These are phyloP conservation scores for Kazachstania psychrophila DNA, from an alignment of 805 yeast species.

Conservation along the genomic window DNA sequence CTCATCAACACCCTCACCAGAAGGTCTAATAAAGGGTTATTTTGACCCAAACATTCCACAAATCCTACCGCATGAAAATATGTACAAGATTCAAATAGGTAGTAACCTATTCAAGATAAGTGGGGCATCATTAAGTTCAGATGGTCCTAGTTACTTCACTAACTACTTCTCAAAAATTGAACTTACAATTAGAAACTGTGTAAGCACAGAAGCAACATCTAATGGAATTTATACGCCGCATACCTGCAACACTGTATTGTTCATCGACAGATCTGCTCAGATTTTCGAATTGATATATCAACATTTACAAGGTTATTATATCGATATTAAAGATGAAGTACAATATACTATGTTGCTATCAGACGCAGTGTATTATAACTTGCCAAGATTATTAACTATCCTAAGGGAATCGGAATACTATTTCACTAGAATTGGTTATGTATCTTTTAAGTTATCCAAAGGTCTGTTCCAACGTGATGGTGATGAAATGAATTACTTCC, in stretches of 20 bases:
- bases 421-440: slow-evolving; percentile 48
- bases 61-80: slow-evolving; percentile 54
- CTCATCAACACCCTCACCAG: too few species aligned
- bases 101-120: slow-evolving; percentile 44
- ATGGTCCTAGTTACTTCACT: slow-evolving; percentile 84
- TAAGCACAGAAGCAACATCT: not conserved
- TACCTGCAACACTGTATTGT: slow-evolving; percentile 30
- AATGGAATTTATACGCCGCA: not conserved
- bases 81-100: slow-evolving; percentile 67
- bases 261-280: slow-evolving; percentile 65
- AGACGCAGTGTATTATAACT: slow-evolving; percentile 65
- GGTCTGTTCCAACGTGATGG: slow-evolving; percentile 49
- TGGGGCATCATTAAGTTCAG: slow-evolving; percentile 80
- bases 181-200: not conserved
- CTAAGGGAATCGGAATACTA: slow-evolving; percentile 48
- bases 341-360: slow-evolving; percentile 53
- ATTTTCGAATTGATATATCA: slow-evolving; percentile 56
- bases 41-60: slow-evolving; percentile 16
- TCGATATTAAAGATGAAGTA: slow-evolving; percentile 49
- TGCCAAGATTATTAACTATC: slow-evolving; percentile 44
- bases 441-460: slow-evolving; percentile 50
- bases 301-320: slow-evolving; percentile 76
- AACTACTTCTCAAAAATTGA: slow-evolving; percentile 40
- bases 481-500: slow-evolving; percentile 69
- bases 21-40: slow-evolving; percentile 8